Conservation (phyloP, 2,329 filamentous ascomycete genomes). For the Clathrospora elynae region DNA sequence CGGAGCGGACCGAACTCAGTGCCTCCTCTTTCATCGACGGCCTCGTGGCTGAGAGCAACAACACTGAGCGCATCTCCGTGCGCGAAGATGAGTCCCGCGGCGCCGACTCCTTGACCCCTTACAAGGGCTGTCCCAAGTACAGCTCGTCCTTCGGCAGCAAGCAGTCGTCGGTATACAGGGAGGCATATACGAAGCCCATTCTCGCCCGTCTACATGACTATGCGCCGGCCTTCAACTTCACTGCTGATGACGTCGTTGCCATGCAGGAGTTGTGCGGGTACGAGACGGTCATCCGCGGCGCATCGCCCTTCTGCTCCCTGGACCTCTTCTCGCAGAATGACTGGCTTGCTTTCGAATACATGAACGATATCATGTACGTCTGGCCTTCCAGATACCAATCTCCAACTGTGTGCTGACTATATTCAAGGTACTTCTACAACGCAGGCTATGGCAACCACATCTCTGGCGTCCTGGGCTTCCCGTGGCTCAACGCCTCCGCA, state of each 20-base stretch:
- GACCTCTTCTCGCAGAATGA: constrained; percentile 65
- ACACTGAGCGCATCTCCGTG: constrained; percentile 61
- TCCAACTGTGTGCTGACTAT: too few species aligned
- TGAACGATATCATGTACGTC: constrained; percentile 67
- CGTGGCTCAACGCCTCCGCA: constrained; percentile 69
- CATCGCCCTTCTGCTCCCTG: constrained; percentile 65
- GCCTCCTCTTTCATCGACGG: constrained; percentile 64
- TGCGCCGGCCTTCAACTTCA: constrained; percentile 67
- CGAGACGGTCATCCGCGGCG: constrained; percentile 66
- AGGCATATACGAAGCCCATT: constrained; percentile 65
- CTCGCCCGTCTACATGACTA: constrained; percentile 60
- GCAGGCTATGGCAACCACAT: constrained; percentile 65
- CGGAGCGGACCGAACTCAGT: constrained; percentile 64
- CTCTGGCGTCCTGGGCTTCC: constrained; percentile 64
- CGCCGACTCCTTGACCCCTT: constrained; percentile 66
- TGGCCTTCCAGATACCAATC: too few species aligned
- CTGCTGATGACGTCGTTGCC: constrained; percentile 64
- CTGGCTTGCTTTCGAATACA: constrained; percentile 70
- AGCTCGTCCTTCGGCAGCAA: constrained; percentile 62
- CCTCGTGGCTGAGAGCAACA: constrained; percentile 58
- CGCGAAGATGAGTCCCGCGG: constrained; percentile 63
- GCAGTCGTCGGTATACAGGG: constrained; percentile 57
- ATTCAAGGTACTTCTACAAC: constrained; percentile 71
- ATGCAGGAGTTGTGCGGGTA: constrained; percentile 71
- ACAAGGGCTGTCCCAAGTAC: constrained; percentile 68